These are phyloP conservation scores for Cucurbita argyrosperma DNA, from an alignment of 306 rosid genomes.

Conservation along the genomic window DNA sequence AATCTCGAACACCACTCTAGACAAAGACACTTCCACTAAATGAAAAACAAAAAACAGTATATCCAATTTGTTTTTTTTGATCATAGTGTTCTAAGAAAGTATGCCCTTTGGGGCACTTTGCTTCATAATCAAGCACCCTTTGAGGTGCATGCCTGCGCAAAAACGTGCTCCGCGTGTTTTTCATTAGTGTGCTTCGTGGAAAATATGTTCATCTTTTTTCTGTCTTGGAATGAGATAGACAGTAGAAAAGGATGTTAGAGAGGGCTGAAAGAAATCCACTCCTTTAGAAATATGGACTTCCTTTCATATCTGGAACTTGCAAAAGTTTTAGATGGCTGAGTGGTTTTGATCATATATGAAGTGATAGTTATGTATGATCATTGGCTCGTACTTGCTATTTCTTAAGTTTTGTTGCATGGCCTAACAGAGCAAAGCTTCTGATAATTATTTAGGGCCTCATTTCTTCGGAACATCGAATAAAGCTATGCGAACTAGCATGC, in stretches of 20 bases:
- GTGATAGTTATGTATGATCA: background rate
- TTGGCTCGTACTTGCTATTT: background rate
- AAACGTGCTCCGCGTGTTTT: background rate
- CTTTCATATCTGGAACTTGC: background rate
- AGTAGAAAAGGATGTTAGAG: background rate
- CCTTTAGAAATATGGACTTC: background rate
- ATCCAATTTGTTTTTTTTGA: background rate
- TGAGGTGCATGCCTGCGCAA: background rate
- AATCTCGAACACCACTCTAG: background rate
- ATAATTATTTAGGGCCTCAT: conserved; percentile 40
- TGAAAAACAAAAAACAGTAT: background rate
- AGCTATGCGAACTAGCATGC: conserved; percentile 53
- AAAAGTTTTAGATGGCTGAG: background rate
- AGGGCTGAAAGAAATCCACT: background rate
- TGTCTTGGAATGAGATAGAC: background rate
- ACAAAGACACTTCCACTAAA: background rate
- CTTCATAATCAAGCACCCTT: background rate
- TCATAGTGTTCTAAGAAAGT: background rate
- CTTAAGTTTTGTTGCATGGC: background rate
- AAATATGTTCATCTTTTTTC: background rate
- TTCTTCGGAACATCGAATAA: conserved; percentile 63
- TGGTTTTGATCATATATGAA: background rate
- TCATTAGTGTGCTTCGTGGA: background rate
- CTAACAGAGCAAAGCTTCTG: background rate
- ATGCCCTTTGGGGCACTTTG: background rate